Evolutionary conservation across 129 eudicot genomes (phyloP), one percentile per base, ranked within the genome.

Genomic region (Heracleum sosnowskyi): DNA sequence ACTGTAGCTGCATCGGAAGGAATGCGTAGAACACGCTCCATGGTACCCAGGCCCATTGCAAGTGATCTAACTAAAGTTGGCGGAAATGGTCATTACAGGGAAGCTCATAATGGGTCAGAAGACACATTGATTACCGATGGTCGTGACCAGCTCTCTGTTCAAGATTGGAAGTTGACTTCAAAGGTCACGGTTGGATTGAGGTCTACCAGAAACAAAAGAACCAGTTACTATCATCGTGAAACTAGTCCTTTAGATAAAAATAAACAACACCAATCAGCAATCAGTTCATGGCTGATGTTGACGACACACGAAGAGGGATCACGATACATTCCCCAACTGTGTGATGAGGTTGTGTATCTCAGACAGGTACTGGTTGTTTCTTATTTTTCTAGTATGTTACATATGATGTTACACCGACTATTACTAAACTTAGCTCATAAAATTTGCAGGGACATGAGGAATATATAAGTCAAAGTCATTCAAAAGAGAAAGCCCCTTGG

Each of bases 281-380:
- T 82, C 82, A 87, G 84, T 79, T 90, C 97, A 18, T 95, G 98
- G 98, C 85, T 95, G 77, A 57, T 90, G 89, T 79, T 94, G 81
- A 79, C 91, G 33, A 64, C 76, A 34, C 96, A 84, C 4, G 97
- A 90, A 71, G 93, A 87, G 74, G 92, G 96, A 28, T 83, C 90
- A 17, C 86, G 97, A 36, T 95, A 90, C 83, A 90, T 95, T 76
- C 99, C 99, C 20, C 99, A 95, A 84, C 75, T 69, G 26, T 92
- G 94, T 36, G 99, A 95, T 72, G 96, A 92, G 75, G 94, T 92
- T 53, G 99, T 78, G 4, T 95, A 95, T 81, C 81, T 95, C 51
- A 90, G 92, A 85, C 99, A 95, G 98, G 98, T 94, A 82, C 35
- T 20, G 47, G 51, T 33, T 40, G 44, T 18, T 44, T 36, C 70